A percentile compares a stretch with the other conserved stretches of the same genome.
Evolutionary conservation across 176 grass and related monocot species (phyloP).

Genomic region (Avena sativa): DNA sequence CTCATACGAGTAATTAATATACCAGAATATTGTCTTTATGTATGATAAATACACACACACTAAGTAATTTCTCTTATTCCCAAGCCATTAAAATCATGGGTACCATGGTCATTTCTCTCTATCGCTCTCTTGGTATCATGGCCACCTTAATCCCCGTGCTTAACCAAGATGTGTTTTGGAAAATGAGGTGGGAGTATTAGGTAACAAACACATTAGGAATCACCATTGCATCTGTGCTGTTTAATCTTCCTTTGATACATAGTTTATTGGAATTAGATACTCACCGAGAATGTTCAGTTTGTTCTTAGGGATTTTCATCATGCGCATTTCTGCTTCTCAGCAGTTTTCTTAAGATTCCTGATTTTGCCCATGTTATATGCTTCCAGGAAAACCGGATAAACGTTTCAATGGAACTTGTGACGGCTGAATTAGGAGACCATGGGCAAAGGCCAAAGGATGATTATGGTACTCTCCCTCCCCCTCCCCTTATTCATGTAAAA

Average conservation of each 20-base stretch:
- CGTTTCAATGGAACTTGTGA: conserved; percentile 97
- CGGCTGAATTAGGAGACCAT: conserved; percentile 91
- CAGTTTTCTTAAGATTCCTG: conserved; percentile 19
- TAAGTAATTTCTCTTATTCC: background rate
- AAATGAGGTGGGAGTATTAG: background rate
- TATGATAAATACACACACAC: background rate
- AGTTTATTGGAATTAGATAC: background rate
- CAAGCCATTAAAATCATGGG: background rate
- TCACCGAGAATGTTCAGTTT: conserved; percentile 17
- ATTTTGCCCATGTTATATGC: conserved; percentile 30
- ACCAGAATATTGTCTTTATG: background rate
- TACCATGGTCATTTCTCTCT: conserved; percentile 15
- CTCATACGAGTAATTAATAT: background rate
- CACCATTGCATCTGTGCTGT: background rate
- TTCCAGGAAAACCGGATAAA: conserved; percentile 72
- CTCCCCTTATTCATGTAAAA: background rate
- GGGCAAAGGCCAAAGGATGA: conserved; percentile 95
- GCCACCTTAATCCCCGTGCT: background rate
- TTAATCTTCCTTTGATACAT: conserved; percentile 20
- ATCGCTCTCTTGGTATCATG: background rate
- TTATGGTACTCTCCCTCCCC: conserved; percentile 62
- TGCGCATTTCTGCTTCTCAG: conserved; percentile 26
- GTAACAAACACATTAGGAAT: background rate
- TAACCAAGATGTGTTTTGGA: background rate
- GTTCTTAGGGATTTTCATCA: conserved; percentile 30